phyloP scores from a whole-genome alignment of 768 basidiomycete species.

The Lentinula sp. region DNA sequence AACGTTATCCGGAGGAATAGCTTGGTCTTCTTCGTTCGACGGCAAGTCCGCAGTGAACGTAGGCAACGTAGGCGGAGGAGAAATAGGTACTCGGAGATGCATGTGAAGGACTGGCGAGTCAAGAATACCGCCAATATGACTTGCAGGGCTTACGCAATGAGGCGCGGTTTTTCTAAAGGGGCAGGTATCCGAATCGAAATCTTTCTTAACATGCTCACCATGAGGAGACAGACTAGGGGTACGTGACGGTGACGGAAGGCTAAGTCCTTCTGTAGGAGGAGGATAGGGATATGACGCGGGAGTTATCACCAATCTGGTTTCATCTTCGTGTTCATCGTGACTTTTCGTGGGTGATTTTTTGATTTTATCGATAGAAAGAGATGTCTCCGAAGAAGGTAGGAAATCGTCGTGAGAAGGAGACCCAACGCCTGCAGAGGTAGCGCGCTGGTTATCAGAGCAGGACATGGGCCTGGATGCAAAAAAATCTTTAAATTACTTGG shows the following conservation, averaged over 20 bases:
- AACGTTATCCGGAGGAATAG: background rate
- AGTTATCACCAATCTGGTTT: background rate
- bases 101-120: background rate
- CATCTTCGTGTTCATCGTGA: background rate
- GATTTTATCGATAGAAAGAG: background rate
- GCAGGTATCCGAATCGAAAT: background rate
- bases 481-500: background rate
- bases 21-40: background rate
- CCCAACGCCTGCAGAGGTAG: background rate
- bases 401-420: background rate
- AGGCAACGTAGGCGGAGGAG: conserved; percentile 1
- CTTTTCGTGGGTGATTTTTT: background rate
- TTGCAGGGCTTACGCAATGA: background rate
- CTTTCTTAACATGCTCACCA: background rate
- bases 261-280: background rate
- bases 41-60: background rate
- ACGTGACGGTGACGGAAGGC: background rate
- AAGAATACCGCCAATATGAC: background rate
- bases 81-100: background rate
- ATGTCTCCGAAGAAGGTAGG: background rate
- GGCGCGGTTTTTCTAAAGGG: background rate
- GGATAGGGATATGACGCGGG: background rate
- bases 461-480: background rate
- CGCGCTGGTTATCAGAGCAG: background rate
- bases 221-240: background rate